Evolutionary conservation across 1,284 basidiomycete species (phyloP).

Genomic region (Apiotrichum montevideense): DNA sequence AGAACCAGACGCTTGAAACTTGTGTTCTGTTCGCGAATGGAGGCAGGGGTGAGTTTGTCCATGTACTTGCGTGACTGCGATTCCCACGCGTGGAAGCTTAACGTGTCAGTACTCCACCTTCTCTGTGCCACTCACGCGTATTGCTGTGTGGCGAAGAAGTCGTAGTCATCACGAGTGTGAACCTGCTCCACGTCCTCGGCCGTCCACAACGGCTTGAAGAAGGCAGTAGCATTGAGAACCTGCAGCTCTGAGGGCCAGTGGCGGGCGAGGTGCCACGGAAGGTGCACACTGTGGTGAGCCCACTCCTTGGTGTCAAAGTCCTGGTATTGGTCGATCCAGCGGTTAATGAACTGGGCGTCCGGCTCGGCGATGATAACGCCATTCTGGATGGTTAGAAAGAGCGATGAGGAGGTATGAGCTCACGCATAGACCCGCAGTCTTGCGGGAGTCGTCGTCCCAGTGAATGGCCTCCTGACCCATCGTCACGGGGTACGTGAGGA

Average conservation of each 20-base stretch:
- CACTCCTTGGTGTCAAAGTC: constrained; percentile 45
- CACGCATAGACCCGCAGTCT: constrained; percentile 46
- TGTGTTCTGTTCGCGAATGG: constrained; percentile 35
- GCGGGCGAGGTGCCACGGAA: constrained; percentile 47
- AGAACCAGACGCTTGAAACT: constrained; percentile 44
- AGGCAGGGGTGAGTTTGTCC: constrained; percentile 31
- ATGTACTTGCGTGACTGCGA: constrained; percentile 45
- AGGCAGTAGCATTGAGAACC: constrained; percentile 47
- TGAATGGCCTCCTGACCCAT: constrained; percentile 48
- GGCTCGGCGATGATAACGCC: constrained; percentile 49
- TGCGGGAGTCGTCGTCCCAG: constrained; percentile 32
- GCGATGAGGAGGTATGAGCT: constrained; percentile 6
- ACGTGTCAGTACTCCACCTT: neutral
- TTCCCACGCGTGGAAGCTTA: constrained; percentile 49
- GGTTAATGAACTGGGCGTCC: constrained; percentile 46
- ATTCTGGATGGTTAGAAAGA: constrained; percentile 41
- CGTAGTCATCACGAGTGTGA: constrained; percentile 37
- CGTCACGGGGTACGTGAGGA: constrained; percentile 44
- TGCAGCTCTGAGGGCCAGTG: constrained; percentile 47
- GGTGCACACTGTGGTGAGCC: constrained; percentile 47
- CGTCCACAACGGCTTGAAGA: constrained; percentile 52
- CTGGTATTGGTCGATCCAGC: constrained; percentile 47
- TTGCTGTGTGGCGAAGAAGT: constrained; percentile 39
- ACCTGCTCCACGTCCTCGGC: constrained; percentile 39
- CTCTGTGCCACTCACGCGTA: constrained; percentile 36